Evolutionary conservation across 2,329 filamentous ascomycete species (phyloP).

Genomic region (Zymoseptoria brevis): DNA sequence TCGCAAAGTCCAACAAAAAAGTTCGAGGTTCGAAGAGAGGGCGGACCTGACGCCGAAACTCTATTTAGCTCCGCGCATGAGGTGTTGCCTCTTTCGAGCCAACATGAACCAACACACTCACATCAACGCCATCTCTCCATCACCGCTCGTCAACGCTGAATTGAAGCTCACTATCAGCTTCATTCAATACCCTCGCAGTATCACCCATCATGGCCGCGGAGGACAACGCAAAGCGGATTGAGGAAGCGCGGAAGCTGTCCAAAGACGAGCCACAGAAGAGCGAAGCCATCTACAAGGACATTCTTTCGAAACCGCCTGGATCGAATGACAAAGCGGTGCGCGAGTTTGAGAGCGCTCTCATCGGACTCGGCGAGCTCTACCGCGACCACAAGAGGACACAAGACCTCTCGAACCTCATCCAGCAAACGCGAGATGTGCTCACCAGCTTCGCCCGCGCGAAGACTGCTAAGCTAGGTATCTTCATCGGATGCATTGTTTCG

Average conservation of each 20-base stretch:
- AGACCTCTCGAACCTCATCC: constrained; percentile 82
- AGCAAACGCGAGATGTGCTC: constrained; percentile 79
- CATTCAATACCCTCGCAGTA: not conserved
- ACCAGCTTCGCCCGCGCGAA: constrained; percentile 98
- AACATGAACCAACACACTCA: not conserved
- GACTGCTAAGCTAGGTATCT: constrained; percentile 89
- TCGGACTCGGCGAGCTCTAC: constrained; percentile 87
- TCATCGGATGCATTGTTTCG: not conserved
- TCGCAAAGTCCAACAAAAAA: constrained; percentile 1
- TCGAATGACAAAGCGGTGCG: constrained; percentile 75
- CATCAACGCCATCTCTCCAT: not conserved
- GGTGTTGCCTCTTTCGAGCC: not conserved
- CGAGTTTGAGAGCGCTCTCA: constrained; percentile 83
- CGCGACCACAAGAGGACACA: constrained; percentile 75
- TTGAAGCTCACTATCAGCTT: not conserved
- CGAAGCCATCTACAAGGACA: constrained; percentile 79
- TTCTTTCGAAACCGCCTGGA: constrained; percentile 75
- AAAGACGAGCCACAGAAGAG: constrained; percentile 77
- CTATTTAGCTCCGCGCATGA: not conserved
- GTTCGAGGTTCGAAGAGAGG: constrained; percentile 1
- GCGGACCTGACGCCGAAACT: constrained; percentile 4
- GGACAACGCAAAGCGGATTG: constrained; percentile 59
- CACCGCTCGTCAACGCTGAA: not conserved
- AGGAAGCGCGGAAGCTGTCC: constrained; percentile 77
- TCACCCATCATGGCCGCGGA: constrained; percentile 38